phyloP scores from a whole-genome alignment of 2,329 filamentous ascomycete genomes.

The Pestalotiopsis sp. region DNA sequence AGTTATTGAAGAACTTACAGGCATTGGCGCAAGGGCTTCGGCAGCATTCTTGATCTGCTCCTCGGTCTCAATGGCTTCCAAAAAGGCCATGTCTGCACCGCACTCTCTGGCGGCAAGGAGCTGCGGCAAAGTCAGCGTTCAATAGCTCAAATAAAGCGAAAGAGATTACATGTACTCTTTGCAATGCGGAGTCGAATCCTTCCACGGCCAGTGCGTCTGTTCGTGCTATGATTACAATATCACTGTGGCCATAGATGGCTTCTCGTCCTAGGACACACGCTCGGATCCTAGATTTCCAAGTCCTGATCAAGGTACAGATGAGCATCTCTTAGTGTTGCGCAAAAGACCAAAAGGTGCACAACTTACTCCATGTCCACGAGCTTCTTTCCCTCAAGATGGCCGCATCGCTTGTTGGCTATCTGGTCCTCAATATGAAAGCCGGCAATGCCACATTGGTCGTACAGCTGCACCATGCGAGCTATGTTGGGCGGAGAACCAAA shows the following conservation, averaged over 20 bases:
- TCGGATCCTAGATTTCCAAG: slow-evolving; percentile 12
- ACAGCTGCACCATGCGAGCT: slow-evolving; percentile 43
- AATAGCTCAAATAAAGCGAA: neutral
- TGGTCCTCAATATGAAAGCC: slow-evolving; percentile 37
- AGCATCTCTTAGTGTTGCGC: neutral
- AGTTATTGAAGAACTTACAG: neutral
- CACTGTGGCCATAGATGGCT: slow-evolving; percentile 35
- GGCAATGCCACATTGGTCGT: slow-evolving; percentile 30
- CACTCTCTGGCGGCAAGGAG: slow-evolving; percentile 8
- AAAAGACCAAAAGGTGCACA: neutral
- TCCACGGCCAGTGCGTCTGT: slow-evolving; percentile 40
- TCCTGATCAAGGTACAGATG: neutral
- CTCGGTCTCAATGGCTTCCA: slow-evolving; percentile 14
- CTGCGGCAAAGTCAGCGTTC: neutral
- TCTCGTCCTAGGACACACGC: slow-evolving; percentile 29
- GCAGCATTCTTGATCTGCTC: slow-evolving; percentile 13
- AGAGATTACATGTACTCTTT: neutral
- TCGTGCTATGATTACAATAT: slow-evolving; percentile 61
- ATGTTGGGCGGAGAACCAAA: slow-evolving; percentile 57
- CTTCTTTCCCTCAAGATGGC: slow-evolving; percentile 38
- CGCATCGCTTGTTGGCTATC: slow-evolving; percentile 38
- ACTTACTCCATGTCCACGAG: slow-evolving; percentile 30
- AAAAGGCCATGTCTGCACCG: slow-evolving; percentile 15
- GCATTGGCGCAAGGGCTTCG: slow-evolving; percentile 11
- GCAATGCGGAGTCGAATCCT: slow-evolving; percentile 10